These are phyloP conservation scores for Magnusiomyces magnusii DNA, from an alignment of 1,139 yeast genomes.

Conservation along the genomic window DNA sequence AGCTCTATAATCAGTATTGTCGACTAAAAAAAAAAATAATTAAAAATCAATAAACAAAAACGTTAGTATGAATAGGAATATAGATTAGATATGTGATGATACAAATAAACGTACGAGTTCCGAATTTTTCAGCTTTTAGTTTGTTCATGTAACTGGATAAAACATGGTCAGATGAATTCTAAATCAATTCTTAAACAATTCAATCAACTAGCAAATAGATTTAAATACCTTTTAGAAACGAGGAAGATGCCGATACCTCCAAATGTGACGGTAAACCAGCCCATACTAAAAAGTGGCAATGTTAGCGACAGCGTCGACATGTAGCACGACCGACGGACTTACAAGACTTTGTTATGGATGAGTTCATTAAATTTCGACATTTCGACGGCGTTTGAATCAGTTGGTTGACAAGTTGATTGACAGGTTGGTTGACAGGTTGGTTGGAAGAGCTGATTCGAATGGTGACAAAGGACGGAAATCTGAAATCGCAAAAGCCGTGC, in stretches of 20 bases:
- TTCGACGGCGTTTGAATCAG: neutral
- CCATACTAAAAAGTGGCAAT: slow-evolving; percentile 1
- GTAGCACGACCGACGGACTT: neutral
- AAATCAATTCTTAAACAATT: neutral
- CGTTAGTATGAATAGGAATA: too few relatives aligned
- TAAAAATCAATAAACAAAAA: neutral
- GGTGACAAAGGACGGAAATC: too few relatives aligned
- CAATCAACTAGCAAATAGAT: neutral
- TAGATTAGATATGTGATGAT: too few relatives aligned
- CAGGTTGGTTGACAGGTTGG: neutral
- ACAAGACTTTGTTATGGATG: neutral
- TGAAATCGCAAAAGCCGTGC: neutral
- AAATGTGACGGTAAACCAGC: slow-evolving; percentile 8
- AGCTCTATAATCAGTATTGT: slow-evolving; percentile 26
- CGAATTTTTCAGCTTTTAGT: slow-evolving; percentile 12
- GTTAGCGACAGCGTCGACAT: neutral
- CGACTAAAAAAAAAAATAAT: slow-evolving; percentile 14
- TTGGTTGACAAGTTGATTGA: neutral
- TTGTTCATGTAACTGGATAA: slow-evolving; percentile 10
- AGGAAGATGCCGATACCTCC: slow-evolving; percentile 6
- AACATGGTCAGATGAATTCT: neutral
- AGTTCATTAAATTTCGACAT: neutral
- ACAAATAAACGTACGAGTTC: slow-evolving; percentile 10
- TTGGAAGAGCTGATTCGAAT: too few relatives aligned
- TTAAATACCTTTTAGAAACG: neutral